A percentile compares a stretch with the other conserved stretches of the same genome.
phyloP scores from a whole-genome alignment of 176 grass and related monocot species.

The Chrysopogon serrulatus region DNA sequence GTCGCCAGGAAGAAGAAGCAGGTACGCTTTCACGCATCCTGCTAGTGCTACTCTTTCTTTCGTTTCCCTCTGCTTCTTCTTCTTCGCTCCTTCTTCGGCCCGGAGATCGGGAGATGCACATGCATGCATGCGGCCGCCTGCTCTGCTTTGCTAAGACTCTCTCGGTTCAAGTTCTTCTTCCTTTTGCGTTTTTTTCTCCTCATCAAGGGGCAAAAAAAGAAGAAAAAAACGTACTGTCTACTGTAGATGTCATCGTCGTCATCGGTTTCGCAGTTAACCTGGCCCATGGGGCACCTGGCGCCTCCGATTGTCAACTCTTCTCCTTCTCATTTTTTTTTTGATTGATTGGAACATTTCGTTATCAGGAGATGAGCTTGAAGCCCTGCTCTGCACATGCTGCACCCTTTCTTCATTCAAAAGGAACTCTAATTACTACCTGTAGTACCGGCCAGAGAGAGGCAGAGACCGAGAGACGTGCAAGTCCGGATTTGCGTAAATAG shows the following conservation, averaged over 20 bases:
- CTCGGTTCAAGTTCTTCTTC: neutral
- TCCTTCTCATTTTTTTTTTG: neutral
- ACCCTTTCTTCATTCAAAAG: neutral
- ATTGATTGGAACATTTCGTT: neutral
- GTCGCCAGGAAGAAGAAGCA: conserved; percentile 87
- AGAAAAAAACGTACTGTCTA: too few relatives aligned
- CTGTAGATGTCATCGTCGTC: neutral
- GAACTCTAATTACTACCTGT: neutral
- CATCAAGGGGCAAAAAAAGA: neutral
- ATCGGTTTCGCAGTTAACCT: neutral
- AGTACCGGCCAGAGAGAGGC: neutral
- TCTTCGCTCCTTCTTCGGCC: neutral
- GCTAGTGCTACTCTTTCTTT: too few relatives aligned
- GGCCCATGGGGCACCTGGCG: neutral
- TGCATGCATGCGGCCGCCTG: too few relatives aligned
- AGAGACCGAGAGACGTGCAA: too few relatives aligned
- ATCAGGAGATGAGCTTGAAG: neutral
- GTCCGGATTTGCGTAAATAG: too few relatives aligned
- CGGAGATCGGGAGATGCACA: too few relatives aligned
- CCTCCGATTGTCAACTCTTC: neutral
- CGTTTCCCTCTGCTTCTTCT: neutral
- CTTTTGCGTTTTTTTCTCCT: neutral
- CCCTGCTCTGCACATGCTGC: neutral
- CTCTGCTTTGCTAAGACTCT: neutral
- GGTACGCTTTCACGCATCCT: conserved; percentile 14